Evolutionary conservation across 2,329 filamentous ascomycete species (phyloP).

Genomic region (Trichoderma atroviride): DNA sequence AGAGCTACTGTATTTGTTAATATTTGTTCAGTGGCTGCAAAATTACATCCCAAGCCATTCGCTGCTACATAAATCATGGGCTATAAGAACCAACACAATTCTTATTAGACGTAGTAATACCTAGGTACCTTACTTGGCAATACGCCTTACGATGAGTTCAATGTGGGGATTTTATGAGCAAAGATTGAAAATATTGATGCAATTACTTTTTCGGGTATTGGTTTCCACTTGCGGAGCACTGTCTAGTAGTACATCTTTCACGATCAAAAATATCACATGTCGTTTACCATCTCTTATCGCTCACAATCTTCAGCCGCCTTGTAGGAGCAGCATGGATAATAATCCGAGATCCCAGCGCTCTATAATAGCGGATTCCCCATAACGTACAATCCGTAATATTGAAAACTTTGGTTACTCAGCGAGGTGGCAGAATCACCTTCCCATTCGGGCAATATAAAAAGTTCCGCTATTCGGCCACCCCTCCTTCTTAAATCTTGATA

Average conservation of each 20-base stretch:
- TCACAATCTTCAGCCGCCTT: neutral
- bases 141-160: too few relatives aligned
- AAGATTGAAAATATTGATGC: too few relatives aligned
- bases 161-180: too few relatives aligned
- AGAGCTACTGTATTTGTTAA: neutral
- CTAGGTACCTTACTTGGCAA: neutral
- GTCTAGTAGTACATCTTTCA: neutral
- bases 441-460: neutral
- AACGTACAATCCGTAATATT: neutral
- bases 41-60: neutral
- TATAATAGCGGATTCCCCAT: neutral
- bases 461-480: neutral
- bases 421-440: constrained; percentile 5
- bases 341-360: neutral
- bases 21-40: neutral
- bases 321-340: neutral
- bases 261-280: neutral
- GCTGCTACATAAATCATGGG: neutral
- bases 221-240: neutral
- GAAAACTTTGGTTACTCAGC: neutral
- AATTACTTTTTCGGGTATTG: neutral
- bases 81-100: neutral
- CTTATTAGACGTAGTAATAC: too few relatives aligned
- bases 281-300: neutral
- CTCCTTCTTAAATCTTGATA: constrained; percentile 13